phyloP scores from a whole-genome alignment of 306 rosid genomes.

The Neltuma alba region DNA sequence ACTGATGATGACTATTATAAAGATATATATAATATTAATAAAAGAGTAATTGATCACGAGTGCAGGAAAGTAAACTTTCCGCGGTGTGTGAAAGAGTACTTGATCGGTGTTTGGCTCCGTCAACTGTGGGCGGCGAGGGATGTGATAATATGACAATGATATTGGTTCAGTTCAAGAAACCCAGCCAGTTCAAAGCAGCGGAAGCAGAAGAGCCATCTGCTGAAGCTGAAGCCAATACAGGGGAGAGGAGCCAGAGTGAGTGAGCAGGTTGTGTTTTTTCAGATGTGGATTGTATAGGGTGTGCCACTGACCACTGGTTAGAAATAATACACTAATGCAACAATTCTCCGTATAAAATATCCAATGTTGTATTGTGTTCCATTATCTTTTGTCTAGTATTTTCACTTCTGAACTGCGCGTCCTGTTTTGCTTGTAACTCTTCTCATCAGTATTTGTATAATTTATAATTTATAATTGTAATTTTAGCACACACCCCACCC shows the following conservation, averaged over 20 bases:
- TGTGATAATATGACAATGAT: conserved; percentile 98
- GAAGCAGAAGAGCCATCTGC: conserved; percentile 22
- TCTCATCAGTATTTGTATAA: background rate
- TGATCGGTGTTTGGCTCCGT: conserved; percentile 84
- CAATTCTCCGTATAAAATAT: background rate
- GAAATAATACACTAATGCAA: conserved; percentile 1
- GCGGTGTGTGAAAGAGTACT: conserved; percentile 77
- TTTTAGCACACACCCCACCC: too few species aligned
- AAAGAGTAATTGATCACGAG: background rate
- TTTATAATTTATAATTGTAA: background rate
- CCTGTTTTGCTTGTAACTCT: background rate
- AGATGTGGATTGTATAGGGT: conserved; percentile 21
- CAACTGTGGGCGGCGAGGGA: conserved; percentile 77
- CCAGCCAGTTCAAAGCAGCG: conserved; percentile 26
- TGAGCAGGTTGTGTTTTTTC: conserved; percentile 33
- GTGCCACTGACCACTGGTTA: conserved; percentile 11
- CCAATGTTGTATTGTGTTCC: background rate
- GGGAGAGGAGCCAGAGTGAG: conserved; percentile 35
- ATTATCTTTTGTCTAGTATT: background rate
- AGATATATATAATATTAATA: background rate
- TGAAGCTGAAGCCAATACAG: conserved; percentile 37
- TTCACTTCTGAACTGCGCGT: background rate
- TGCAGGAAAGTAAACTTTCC: conserved; percentile 70
- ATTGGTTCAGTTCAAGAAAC: conserved; percentile 81
- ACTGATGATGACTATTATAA: background rate